Evolutionary conservation across 805 yeast species (phyloP).

Genomic region (Pichia ethanolica): DNA sequence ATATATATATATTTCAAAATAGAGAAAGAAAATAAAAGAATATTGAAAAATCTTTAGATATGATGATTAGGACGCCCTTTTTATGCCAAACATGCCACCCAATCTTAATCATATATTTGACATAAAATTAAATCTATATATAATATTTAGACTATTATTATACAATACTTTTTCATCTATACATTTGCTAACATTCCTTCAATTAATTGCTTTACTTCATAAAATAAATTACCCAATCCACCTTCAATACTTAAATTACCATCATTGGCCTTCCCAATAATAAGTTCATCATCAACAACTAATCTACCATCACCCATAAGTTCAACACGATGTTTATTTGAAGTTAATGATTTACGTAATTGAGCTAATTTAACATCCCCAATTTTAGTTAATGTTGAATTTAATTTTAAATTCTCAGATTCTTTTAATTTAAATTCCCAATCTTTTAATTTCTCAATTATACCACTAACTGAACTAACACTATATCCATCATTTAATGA

Average conservation of each 20-base stretch:
- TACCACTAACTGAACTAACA: constrained; percentile 77
- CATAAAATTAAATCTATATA: too few relatives aligned
- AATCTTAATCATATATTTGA: neutral
- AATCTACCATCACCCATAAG: constrained; percentile 90
- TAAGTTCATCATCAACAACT: constrained; percentile 72
- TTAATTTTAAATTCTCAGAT: neutral
- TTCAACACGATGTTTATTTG: constrained; percentile 65
- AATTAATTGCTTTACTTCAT: constrained; percentile 65
- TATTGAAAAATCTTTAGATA: too few relatives aligned
- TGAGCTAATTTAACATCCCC: constrained; percentile 87
- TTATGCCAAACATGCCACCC: neutral
- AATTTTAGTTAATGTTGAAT: constrained; percentile 29
- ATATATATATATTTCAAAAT: too few relatives aligned
- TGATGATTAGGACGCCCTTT: too few relatives aligned
- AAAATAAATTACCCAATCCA: constrained; percentile 46
- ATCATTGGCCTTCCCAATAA: constrained; percentile 69
- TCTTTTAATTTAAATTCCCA: constrained; percentile 11
- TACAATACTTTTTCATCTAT: constrained; percentile 18
- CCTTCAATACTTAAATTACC: constrained; percentile 89
- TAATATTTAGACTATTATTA: too few relatives aligned
- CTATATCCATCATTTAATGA: constrained; percentile 70
- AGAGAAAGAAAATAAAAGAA: too few relatives aligned
- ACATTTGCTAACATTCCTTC: constrained; percentile 71
- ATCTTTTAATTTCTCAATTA: constrained; percentile 26
- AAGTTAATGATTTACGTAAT: constrained; percentile 53